These are phyloP conservation scores for Colletotrichum eleusines DNA, from an alignment of 2,329 filamentous ascomycete genomes.

Conservation along the genomic window DNA sequence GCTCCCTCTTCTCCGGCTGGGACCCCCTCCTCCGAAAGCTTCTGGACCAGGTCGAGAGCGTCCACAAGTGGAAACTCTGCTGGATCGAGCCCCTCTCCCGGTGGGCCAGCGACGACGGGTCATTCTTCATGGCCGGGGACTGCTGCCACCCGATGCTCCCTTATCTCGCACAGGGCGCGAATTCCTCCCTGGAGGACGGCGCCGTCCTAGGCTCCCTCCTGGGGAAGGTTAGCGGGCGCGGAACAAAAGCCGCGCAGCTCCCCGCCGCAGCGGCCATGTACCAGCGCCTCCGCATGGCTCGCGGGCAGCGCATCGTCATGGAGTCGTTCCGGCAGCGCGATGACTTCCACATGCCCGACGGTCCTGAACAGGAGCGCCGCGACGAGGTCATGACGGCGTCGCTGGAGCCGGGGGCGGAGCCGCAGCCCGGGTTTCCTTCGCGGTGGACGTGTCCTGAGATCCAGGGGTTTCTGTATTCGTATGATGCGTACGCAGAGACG, in stretches of 20 bases:
- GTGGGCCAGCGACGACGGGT: conserved; percentile 57
- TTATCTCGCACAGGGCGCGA: conserved; percentile 60
- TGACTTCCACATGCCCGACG: conserved; percentile 42
- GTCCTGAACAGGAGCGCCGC: conserved; percentile 36
- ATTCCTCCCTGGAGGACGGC: conserved; percentile 39
- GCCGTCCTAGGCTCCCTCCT: conserved; percentile 42
- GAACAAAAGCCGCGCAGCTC: conserved; percentile 24
- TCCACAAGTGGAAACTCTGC: conserved; percentile 61
- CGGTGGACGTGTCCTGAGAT: conserved; percentile 43
- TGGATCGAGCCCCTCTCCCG: conserved; percentile 54
- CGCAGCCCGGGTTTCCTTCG: conserved; percentile 40
- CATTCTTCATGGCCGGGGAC: conserved; percentile 57
- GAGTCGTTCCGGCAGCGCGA: conserved; percentile 42
- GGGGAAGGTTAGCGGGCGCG: conserved; percentile 27
- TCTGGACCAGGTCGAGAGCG: conserved; percentile 51
- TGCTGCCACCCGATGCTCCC: conserved; percentile 61
- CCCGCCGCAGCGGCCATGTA: conserved; percentile 39
- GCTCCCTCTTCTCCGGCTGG: conserved; percentile 52
- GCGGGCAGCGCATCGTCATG: conserved; percentile 41
- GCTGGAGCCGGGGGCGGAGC: conserved; percentile 17
- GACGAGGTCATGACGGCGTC: conserved; percentile 39
- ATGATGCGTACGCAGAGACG: conserved; percentile 41
- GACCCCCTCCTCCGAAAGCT: conserved; percentile 52
- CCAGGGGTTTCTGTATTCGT: conserved; percentile 41
- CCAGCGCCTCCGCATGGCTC: conserved; percentile 37